Base-by-base conservation (phyloP, 2,329 filamentous ascomycete genomes). In the Cordyceps pruinosa region DNA sequence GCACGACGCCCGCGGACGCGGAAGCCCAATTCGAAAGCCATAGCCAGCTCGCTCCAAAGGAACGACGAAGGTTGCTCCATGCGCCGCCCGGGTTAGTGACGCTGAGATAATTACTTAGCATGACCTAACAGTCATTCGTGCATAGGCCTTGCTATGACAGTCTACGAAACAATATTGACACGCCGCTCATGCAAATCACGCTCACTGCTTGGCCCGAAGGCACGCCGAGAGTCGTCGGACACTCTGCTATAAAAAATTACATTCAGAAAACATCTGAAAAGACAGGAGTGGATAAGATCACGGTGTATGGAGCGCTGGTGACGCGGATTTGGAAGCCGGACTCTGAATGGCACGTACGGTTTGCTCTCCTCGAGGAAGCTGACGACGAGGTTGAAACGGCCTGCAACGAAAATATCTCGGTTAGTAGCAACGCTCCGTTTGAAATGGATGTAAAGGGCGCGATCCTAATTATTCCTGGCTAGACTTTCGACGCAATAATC, bases 111-210 rank as follows among this genome's bases (percentile, higher is more conserved):
- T 10, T 25, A 10, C 10, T n/a, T n/a, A n/a, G n/a, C n/a, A n/a
- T n/a, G n/a, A n/a, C n/a, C n/a, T n/a, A n/a, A n/a, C n/a, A n/a
- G n/a, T n/a, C n/a, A n/a, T n/a, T n/a, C n/a, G n/a, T n/a, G n/a
- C n/a, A n/a, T n/a, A 69, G 69, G 1, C 72, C 90, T 77, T 74
- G 81, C 79, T 71, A 80, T 58, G 70, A 69, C 5, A 77, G 79
- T 2, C 72, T 92, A 8, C 86, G 86, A 65, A 90, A 88, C 35
- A 94, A 93, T 64, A 86, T 92, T 4, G 86, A 88, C 0, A 84
- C 86, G n/a, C 75, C 68, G 23, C 63, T 79, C 3, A 73, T 80
- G 69, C 67, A 69, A 42, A 77, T 70, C 57, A 71, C 68, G 9
- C 66, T 80, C 2, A 66, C 70, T 4, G 60, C 65, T 0, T 89